These are phyloP conservation scores for Hondaea fermentalgiana DNA, from an alignment of 108 stramenopile species.

Conservation along the genomic window DNA sequence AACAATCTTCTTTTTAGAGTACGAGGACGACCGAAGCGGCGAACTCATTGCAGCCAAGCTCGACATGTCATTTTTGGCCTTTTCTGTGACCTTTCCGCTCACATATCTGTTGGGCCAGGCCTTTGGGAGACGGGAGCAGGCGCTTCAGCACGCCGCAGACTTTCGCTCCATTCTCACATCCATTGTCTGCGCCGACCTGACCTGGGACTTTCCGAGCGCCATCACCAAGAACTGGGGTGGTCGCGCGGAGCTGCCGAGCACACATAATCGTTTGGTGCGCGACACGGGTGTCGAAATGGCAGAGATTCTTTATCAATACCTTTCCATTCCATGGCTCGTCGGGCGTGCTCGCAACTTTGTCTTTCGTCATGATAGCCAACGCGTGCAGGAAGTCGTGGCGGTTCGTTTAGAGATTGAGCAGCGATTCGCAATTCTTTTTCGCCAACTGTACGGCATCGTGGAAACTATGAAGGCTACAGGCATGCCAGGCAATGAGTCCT, in stretches of 20 bases:
- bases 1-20: not conserved
- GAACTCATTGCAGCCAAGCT: not conserved
- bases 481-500: not conserved
- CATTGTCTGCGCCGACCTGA: not conserved
- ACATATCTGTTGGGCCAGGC: not conserved
- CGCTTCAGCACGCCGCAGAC: not conserved
- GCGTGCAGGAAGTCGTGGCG: not conserved
- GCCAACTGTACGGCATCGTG: not conserved
- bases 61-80: not conserved
- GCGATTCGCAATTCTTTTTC: not conserved
- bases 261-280: not conserved
- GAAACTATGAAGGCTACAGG: not conserved
- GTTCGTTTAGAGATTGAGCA: not conserved
- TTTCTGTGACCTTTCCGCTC: not conserved
- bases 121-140: not conserved
- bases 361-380: not conserved
- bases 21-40: not conserved
- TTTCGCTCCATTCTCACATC: not conserved
- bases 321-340: not conserved
- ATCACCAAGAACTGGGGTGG: not conserved
- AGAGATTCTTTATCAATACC: not conserved
- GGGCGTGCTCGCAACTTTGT: not conserved
- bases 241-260: not conserved
- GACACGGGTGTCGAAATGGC: not conserved
- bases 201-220: not conserved